Evolutionary conservation across 345 rosid genomes (phyloP).

Genomic region (Lepidium aucheri): DNA sequence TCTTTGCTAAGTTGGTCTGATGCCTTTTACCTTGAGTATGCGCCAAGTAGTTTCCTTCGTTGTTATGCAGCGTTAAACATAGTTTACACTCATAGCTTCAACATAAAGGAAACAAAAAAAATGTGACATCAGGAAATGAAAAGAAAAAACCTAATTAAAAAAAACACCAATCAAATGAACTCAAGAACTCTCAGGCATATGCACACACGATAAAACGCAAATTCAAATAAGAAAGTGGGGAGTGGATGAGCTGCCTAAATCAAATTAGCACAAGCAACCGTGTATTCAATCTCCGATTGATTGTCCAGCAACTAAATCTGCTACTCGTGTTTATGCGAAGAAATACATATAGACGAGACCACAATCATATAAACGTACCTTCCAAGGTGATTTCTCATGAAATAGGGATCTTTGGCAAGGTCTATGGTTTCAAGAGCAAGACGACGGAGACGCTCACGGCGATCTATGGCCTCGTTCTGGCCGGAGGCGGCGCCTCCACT

Average conservation of each 20-base stretch:
- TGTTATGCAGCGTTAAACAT: constrained; percentile 93
- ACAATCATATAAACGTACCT: constrained; percentile 35
- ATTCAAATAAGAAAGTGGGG: not conserved
- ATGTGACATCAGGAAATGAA: not conserved
- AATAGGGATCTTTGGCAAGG: constrained; percentile 94
- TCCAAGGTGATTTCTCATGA: constrained; percentile 98
- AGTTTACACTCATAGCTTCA: constrained; percentile 96
- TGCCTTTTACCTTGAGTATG: constrained; percentile 97
- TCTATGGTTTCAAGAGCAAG: constrained; percentile 96
- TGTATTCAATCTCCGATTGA: not conserved
- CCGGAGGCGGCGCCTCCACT: constrained; percentile 98
- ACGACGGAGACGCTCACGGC: constrained; percentile 97
- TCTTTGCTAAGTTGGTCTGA: constrained; percentile 91
- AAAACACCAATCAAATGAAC: not conserved
- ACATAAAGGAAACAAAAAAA: not conserved
- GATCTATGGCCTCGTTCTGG: constrained; percentile 93
- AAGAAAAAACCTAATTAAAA: not conserved
- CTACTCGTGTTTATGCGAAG: not conserved
- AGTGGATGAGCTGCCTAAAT: not conserved
- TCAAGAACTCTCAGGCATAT: not conserved
- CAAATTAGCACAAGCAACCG: not conserved
- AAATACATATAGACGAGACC: not conserved
- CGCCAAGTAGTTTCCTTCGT: constrained; percentile 99
- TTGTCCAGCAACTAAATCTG: not conserved
- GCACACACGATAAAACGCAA: no score